Evolutionary conservation across 306 rosid genomes (phyloP).

Genomic region (Dalbergia cochinchinensis): DNA sequence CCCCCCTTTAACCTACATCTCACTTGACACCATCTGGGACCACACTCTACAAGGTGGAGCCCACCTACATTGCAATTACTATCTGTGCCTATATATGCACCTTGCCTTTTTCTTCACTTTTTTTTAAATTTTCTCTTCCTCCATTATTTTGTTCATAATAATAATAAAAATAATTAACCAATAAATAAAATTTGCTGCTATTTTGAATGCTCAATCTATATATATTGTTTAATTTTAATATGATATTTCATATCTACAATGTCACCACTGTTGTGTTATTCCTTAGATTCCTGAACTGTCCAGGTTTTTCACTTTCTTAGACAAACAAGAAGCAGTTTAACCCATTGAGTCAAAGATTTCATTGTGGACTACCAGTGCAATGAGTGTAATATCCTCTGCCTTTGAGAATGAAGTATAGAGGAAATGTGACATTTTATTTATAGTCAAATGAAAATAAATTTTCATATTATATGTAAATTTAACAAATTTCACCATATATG

Average conservation of each 20-base stretch:
- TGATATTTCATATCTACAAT: not conserved
- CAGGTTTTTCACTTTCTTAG: conserved; percentile 52
- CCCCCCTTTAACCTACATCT: not conserved
- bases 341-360: conserved; percentile 40
- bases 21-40: conserved; percentile 16
- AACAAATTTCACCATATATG: too few relatives aligned
- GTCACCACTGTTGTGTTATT: conserved; percentile 3
- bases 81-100: not conserved
- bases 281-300: conserved; percentile 55
- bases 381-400: conserved; percentile 34
- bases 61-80: conserved; percentile 13
- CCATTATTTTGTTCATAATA: not conserved
- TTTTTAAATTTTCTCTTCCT: not conserved
- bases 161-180: not conserved
- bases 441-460: too few relatives aligned
- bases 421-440: too few relatives aligned
- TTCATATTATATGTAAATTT: too few relatives aligned
- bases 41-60: conserved; percentile 29
- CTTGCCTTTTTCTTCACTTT: not conserved
- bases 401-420: not conserved
- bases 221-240: not conserved
- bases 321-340: conserved; percentile 50
- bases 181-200: not conserved
- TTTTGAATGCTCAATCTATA: not conserved
- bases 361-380: not conserved